Percentiles rank a stretch among this genome's conserved stretches.
These are phyloP conservation scores for Aschersonia sp. DNA, from an alignment of 2,329 filamentous ascomycete species.

Conservation along the genomic window DNA sequence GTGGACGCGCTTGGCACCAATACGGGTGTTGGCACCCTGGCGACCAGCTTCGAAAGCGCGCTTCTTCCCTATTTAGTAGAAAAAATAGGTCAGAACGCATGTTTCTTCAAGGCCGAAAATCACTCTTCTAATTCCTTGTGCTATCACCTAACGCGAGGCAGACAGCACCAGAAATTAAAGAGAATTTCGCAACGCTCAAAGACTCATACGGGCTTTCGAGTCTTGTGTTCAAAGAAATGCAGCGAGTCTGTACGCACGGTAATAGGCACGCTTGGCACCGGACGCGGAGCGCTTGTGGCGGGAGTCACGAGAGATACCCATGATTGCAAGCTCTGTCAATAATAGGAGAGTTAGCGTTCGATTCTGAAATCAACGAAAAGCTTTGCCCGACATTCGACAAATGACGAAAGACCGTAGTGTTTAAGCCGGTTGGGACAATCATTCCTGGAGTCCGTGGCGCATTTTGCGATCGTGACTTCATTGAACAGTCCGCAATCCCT, in stretches of 20 bases:
- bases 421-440: too few relatives aligned
- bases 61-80: constrained; percentile 64
- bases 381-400: too few relatives aligned
- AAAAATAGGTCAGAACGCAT: constrained; percentile 62
- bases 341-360: constrained; percentile 8
- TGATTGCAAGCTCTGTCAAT: constrained; percentile 58
- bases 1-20: constrained; percentile 92
- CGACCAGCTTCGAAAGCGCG: constrained; percentile 99
- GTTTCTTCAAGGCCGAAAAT: constrained; percentile 15
- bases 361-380: too few relatives aligned
- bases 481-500: neutral
- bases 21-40: constrained; percentile 99
- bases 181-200: constrained; percentile 7
- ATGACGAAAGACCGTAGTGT: too few relatives aligned
- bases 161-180: neutral
- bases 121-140: neutral
- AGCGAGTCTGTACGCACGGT: constrained; percentile 48
- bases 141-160: neutral
- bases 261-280: constrained; percentile 93
- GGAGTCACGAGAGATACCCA: constrained; percentile 99
- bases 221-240: constrained; percentile 5
- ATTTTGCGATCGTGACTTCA: neutral
- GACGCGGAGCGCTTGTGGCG: constrained; percentile 99
- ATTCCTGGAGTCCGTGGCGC: neutral
- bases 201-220: constrained; percentile 53